Evolutionary conservation across 75 land plant genomes (phyloP), one percentile per base, ranked within the genome.

Genomic region (Selaginella tamariscina): DNA sequence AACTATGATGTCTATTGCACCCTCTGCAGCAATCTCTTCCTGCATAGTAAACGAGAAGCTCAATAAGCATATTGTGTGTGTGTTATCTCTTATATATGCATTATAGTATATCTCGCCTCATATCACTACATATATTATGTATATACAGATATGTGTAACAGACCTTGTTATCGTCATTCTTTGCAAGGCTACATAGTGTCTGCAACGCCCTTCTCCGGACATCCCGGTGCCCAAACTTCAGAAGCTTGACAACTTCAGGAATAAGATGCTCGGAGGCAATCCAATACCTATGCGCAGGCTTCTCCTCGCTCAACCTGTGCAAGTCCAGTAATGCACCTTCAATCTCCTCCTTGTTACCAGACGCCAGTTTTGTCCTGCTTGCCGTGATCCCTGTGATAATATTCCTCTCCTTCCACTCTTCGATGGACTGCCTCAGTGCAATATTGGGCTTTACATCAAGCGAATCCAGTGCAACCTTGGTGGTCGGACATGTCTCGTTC

Each of bases 331-430:
- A 60, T 21, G 81, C 67, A 66, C 71, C 31, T 32, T 77, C 55
- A 32, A 80, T 75, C 22, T 77, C 82, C 32, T 77, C 69, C 59
- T 83, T 82, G 1, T 68, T 73, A 31, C 54, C 76, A 24, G 75
- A 78, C 23, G 27, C n/a, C 30, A 86, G 73, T 71, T 79, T 75
- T 9, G 75, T 59, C 66, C 64, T 69, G 20, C 77, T 65, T 1
- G 73, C 71, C 24, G 74, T 75, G 39, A 86, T 83, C 8, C 65
- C 73, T 26, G 76, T 74, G 67, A 79, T 73, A 5, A 74, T 72
- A 49, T 83, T 86, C 56, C 88, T 64, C 30, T 86, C 86, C 72
- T 68, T 86, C 88, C 88, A 86, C 33, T 86, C 88, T 68, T 79
- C 76, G 54, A 86, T 83, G n/a, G 86, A 86, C 29, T 79, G 80